These are phyloP conservation scores for Athelia sp. DNA, from an alignment of 1,284 basidiomycete genomes.

Conservation along the genomic window DNA sequence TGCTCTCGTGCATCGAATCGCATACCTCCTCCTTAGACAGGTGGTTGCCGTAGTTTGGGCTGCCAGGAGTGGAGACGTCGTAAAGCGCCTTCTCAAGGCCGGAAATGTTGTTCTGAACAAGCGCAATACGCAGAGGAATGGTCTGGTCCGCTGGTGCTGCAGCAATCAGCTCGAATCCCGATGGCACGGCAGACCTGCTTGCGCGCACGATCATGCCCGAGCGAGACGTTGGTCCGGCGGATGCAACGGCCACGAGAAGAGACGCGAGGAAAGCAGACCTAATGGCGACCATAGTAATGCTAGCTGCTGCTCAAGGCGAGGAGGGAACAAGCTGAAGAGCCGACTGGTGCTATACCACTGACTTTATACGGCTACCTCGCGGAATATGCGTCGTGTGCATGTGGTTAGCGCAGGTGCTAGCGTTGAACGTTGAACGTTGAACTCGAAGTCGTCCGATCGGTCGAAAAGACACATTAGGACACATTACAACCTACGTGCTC, in stretches of 20 bases:
- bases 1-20: too few species aligned
- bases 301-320: background rate
- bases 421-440: too few species aligned
- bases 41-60: slow-evolving; percentile 24
- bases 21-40: slow-evolving; percentile 26
- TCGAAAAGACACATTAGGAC: too few species aligned
- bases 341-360: too few species aligned
- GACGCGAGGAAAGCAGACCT: background rate
- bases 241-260: background rate
- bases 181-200: background rate
- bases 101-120: slow-evolving; percentile 15
- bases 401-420: too few species aligned
- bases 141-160: background rate
- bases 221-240: background rate
- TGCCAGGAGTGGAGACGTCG: slow-evolving; percentile 24
- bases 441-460: too few species aligned
- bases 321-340: too few species aligned
- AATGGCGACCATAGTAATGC: background rate
- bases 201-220: background rate
- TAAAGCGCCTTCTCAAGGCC: slow-evolving; percentile 29
- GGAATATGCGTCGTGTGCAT: too few species aligned
- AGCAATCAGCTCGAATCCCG: background rate
- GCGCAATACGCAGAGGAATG: background rate
- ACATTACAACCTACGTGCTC: too few species aligned
- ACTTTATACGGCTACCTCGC: too few species aligned